These are phyloP conservation scores for Trametes maxima DNA, from an alignment of 768 basidiomycete species.

Conservation along the genomic window DNA sequence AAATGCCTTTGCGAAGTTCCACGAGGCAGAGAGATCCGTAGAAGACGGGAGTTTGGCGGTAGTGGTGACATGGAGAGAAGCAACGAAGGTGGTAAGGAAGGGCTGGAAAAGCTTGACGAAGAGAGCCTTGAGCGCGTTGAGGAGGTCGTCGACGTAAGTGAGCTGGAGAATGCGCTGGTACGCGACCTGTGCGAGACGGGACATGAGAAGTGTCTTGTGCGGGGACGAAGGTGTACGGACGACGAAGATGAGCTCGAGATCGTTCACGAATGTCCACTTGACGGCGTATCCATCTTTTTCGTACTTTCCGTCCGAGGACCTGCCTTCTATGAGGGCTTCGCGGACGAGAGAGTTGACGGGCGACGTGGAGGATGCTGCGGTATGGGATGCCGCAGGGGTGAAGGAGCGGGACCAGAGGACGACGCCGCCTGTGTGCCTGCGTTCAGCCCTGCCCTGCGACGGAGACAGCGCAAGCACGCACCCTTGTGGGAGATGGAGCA, in stretches of 20 bases:
- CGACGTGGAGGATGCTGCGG: constrained; percentile 30
- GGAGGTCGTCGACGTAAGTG: constrained; percentile 89
- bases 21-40: constrained; percentile 44
- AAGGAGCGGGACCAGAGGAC: constrained; percentile 96
- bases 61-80: constrained; percentile 72
- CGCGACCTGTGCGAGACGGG: constrained; percentile 63
- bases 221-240: constrained; percentile 48
- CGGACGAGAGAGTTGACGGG: constrained; percentile 38
- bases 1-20: constrained; percentile 73
- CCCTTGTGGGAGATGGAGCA: constrained; percentile 96
- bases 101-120: constrained; percentile 89
- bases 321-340: constrained; percentile 85
- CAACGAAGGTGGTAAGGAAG: constrained; percentile 79
- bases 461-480: constrained; percentile 30
- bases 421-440: constrained; percentile 67
- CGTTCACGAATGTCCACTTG: constrained; percentile 94
- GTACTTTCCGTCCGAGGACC: constrained; percentile 78
- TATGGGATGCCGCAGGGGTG: constrained; percentile 59
- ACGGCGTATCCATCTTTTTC: constrained; percentile 95
- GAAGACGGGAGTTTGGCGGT: constrained; percentile 42
- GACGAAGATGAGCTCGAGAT: constrained; percentile 95
- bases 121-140: constrained; percentile 75
- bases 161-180: constrained; percentile 96
- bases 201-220: background rate
- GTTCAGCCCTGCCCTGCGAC: background rate